Evolutionary conservation across 2,329 filamentous ascomycete genomes (phyloP), one percentile per base, ranked within the genome.

Genomic region (Allantophomopsis lycopodina): DNA sequence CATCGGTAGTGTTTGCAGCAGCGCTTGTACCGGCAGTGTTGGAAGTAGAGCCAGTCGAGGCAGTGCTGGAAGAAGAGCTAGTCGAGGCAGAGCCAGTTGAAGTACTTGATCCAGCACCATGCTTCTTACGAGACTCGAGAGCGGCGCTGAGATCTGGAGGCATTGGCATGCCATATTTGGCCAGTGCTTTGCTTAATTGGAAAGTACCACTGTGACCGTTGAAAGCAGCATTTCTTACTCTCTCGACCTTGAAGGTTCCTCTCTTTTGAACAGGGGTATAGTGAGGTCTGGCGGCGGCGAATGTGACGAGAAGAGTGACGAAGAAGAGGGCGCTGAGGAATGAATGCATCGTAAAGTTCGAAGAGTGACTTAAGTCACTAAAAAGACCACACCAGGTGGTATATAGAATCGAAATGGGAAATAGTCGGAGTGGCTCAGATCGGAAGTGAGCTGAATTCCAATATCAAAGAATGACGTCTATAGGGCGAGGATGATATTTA

Each of bases 121-220:
- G 6, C 12, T 36, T 18, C 35, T 44, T 46, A 35, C 55, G 52
- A 7, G 46, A 50, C 33, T 50, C 54, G 31, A 61, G 44, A 21
- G 57, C 57, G 23, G 60, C 62, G 38, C 64, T 51, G 38, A 69
- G 54, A 7, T 58, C 60, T 2, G 61, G 49, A 2, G 66, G 60
- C 35, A 71, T 59, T 31, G 61, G 59, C 59, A 79, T 69, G 45
- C 71, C 69, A 57, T 71, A 86, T 56, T 88, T 88, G 49, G 66
- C 60, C 55, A 81, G 79, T 13, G 79, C 73, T 59, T 74, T 82
- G 38, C 70, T 59, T 48, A 88, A 13, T 18, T 32, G 31, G 42
- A 61, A 55, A 6, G 68, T 63, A n/a, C 79, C 77, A 60, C 80
- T 67, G 44, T 55, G 58, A 15, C 66, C 59, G 16, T 64, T 62